Evolutionary conservation across 2,329 filamentous ascomycete species (phyloP).

Genomic region (Xylaria sp.): DNA sequence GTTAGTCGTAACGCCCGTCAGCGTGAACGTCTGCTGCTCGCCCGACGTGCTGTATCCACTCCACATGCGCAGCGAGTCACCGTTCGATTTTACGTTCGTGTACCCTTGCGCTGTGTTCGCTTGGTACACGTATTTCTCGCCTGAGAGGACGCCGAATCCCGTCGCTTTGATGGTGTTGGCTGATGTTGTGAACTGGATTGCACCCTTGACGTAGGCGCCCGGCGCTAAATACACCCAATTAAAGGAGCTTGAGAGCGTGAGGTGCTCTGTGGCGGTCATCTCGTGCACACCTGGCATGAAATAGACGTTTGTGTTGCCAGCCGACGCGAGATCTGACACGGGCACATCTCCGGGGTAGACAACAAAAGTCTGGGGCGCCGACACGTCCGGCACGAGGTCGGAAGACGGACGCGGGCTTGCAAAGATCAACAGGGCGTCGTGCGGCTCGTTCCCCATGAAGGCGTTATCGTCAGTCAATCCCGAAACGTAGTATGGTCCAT

Average conservation of each 20-base stretch:
- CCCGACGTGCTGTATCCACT: constrained; percentile 19
- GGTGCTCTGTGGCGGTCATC: constrained; percentile 20
- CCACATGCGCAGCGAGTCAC: constrained; percentile 23
- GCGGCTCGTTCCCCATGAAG: background rate
- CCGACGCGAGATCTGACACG: constrained; percentile 7
- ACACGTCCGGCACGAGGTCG: background rate
- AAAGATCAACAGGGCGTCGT: background rate
- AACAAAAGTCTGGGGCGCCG: constrained; percentile 3
- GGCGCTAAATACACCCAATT: constrained; percentile 25
- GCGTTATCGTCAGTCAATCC: constrained; percentile 10
- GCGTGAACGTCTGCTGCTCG: constrained; percentile 15
- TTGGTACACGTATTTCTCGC: constrained; percentile 26
- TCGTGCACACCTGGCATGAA: constrained; percentile 26
- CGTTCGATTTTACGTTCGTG: constrained; percentile 18
- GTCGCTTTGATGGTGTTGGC: constrained; percentile 17
- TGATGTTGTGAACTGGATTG: constrained; percentile 18
- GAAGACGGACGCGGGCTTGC: background rate
- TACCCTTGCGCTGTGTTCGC: constrained; percentile 20
- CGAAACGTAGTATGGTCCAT: constrained; percentile 13
- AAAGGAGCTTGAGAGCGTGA: constrained; percentile 12
- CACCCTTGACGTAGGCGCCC: constrained; percentile 21
- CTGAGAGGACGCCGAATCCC: constrained; percentile 20
- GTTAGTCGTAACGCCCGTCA: constrained; percentile 12
- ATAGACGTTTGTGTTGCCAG: constrained; percentile 13
- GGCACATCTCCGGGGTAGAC: constrained; percentile 24